Evolutionary conservation across 73 alveolate genomes (phyloP).

Genomic region (Urostyla sp.): DNA sequence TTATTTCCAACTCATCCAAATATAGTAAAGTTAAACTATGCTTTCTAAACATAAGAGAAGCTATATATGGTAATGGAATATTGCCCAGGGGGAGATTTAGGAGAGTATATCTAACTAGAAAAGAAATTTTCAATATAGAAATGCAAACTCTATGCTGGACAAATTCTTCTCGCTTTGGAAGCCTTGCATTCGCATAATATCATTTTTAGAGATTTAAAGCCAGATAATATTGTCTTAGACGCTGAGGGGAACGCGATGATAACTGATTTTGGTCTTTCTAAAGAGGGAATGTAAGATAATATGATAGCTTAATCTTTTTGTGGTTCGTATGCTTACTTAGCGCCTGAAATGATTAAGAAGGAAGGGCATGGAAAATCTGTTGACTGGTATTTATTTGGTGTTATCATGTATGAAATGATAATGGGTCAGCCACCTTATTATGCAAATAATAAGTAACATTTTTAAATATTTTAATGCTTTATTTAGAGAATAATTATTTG

Average conservation of each 20-base stretch:
- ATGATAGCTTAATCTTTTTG: slow-evolving; percentile 92
- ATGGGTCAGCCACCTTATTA: slow-evolving; percentile 97
- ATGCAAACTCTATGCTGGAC: slow-evolving; percentile 81
- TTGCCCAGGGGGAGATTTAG: slow-evolving; percentile 98
- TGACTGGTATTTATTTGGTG: slow-evolving; percentile 98
- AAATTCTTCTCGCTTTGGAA: slow-evolving; percentile 87
- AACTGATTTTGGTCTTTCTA: slow-evolving; percentile 96
- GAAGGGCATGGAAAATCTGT: slow-evolving; percentile 98
- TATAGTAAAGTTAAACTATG: slow-evolving; percentile 92
- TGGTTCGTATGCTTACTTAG: slow-evolving; percentile 95
- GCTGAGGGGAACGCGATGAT: slow-evolving; percentile 94
- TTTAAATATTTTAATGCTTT: not conserved
- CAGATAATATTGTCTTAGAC: slow-evolving; percentile 86
- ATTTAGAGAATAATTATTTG: slow-evolving; percentile 45
- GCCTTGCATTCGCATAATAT: slow-evolving; percentile 88
- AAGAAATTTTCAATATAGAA: slow-evolving; percentile 79
- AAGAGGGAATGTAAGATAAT: slow-evolving; percentile 94
- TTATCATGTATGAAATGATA: slow-evolving; percentile 93
- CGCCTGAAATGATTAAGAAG: slow-evolving; percentile 97
- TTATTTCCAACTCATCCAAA: slow-evolving; percentile 92
- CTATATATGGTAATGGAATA: slow-evolving; percentile 93
- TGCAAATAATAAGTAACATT: slow-evolving; percentile 69
- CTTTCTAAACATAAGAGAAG: slow-evolving; percentile 95
- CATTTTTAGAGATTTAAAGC: slow-evolving; percentile 86
- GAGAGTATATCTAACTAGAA: slow-evolving; percentile 85